Evolutionary conservation across 2,329 filamentous ascomycete species (phyloP), one percentile per base, ranked within the genome.

Genomic region (Colletotrichum tabaci): DNA sequence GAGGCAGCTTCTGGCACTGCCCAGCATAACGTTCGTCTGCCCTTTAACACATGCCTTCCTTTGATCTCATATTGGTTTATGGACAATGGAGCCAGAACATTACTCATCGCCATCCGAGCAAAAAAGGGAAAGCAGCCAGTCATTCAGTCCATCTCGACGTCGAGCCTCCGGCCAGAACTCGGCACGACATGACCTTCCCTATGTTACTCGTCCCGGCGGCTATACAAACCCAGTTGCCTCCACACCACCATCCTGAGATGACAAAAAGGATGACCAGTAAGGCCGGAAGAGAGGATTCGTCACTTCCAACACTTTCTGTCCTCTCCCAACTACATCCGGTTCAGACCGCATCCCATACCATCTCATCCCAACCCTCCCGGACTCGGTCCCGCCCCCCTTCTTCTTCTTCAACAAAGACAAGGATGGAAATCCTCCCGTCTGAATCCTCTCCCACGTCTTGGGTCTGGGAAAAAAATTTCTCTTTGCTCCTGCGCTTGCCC

Each of bases 371-470:
- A 42, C 46, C 47, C 46, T 13, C 26, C 21, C 38, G 35, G 35
- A 15, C 38, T 57, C 23, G 35, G 58, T 23, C 7, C 18, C 40
- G 38, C 16, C 13, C 44, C 44, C 12, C 44, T 44, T 13, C 47
- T 15, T 13, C 35, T 7, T 52, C 47, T 10, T 21, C 10, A 4
- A 44, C n/a, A 21, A 58, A 38, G 23, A 53, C 65, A 68, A 72
- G 69, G 69, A 42, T 72, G 15, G 16, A 35, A 30, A 69, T 72
- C 69, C 69, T 72, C 65, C 69, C 69, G 69, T 44, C 58, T 55
- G 65, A 69, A 18, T 68, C 53, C 68, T 68, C 53, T 63, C 68
- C 65, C 40, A 63, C 40, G 65, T 16, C 38, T 63, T 58, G 52
- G 68, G 46, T 23, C 50, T 53, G 65, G 18, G 6, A n/a, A 35